Percentiles rank a stretch among this genome's conserved stretches.
Evolutionary conservation across 179 eudicot species (phyloP).

Genomic region (Kewa caespitosa): DNA sequence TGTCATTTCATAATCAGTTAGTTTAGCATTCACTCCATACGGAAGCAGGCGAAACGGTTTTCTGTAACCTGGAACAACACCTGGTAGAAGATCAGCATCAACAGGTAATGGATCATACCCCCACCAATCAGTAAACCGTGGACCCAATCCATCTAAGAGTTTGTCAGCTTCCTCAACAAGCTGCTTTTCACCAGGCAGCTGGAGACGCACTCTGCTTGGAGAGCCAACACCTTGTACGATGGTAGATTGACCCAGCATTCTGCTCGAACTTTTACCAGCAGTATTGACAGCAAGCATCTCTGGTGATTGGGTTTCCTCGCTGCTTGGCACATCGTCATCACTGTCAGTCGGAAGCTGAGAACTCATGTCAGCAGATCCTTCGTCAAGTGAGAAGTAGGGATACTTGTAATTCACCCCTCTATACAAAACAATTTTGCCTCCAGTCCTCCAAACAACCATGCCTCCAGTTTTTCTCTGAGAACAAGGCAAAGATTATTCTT

Average conservation of each 20-base stretch:
- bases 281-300: constrained; percentile 30
- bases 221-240: constrained; percentile 81
- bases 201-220: constrained; percentile 70
- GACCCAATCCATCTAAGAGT: constrained; percentile 88
- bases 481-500: constrained; percentile 19
- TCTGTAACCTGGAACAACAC: constrained; percentile 69
- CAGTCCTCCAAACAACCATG: constrained; percentile 93
- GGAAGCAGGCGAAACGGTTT: constrained; percentile 96
- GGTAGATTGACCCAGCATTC: constrained; percentile 42
- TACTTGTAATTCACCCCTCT: constrained; percentile 83
- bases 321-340: constrained; percentile 26
- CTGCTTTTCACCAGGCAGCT: constrained; percentile 82
- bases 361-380: constrained; percentile 28
- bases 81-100: constrained; percentile 97
- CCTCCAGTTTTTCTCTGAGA: constrained; percentile 96
- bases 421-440: constrained; percentile 75
- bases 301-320: constrained; percentile 33
- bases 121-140: constrained; percentile 96
- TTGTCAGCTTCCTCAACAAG: constrained; percentile 77
- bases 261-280: constrained; percentile 25
- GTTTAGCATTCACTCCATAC: constrained; percentile 69
- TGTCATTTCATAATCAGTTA: constrained; percentile 95
- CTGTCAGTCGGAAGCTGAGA: constrained; percentile 20
- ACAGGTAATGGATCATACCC: constrained; percentile 90
- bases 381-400: constrained; percentile 71